Evolutionary conservation across 257 asterid genomes (phyloP), one percentile per base, ranked within the genome.

Genomic region (Primulina tabacum): DNA sequence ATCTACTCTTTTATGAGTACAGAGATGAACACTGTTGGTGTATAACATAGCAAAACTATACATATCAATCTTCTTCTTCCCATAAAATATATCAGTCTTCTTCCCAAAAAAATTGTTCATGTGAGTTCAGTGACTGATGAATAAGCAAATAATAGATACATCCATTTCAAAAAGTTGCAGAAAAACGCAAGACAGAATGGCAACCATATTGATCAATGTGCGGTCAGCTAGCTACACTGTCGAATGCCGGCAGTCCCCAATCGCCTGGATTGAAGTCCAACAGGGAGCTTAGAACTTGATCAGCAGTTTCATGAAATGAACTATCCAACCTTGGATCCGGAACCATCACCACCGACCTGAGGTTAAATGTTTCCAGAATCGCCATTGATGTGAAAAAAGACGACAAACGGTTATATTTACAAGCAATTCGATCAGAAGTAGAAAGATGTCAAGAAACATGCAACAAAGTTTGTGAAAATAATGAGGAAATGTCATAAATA

Each of bases 261-360:
- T 93, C 89, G 21, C 71, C 70, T 60, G 96, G 96, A 78, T 82
- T 83, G 67, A 90, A 90, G 83, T 89, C 95, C 76, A 87, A 66
- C 60, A 93, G 77, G 38, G 98, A 90, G 74, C 81, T 79, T 70
- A 93, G 80, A 77, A 90, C 90, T 76, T 83, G 95, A 82, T 90
- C 92, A 2, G 97, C 95, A 18, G 75, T 84, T 76, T 78, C 65
- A 20, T 75, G 91, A 78, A 56, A 87, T 2, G 92, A 81, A 74
- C 77, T 81, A 84, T 90, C 97, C 87, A 93, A 65, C 75, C 92
- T 90, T 64, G 90, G 87, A 84, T 93, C 99, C 57, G 99, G 99
- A 75, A 89, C 92, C 97, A 93, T 93, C 69, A 93, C 92, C 11
- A 79, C 96, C 7, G 85, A 84, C 98, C 96, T 92, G 95, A 78